Evolutionary conservation across 1,139 yeast genomes (phyloP).

Genomic region (Yamadazyma dendronema): DNA sequence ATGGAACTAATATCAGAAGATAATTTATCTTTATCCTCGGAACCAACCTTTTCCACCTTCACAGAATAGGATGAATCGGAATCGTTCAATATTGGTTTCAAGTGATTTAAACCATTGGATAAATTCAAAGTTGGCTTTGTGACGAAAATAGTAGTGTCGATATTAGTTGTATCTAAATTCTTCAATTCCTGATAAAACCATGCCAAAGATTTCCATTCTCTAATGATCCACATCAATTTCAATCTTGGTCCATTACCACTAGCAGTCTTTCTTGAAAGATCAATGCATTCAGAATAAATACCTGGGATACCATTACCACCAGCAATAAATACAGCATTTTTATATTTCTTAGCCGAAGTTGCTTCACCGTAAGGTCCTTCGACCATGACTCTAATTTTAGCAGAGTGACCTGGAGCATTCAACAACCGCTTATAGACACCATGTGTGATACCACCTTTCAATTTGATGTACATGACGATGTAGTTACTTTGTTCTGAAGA

Average conservation of each 20-base stretch:
- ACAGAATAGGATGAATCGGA: conserved; percentile 14
- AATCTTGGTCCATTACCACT: conserved; percentile 11
- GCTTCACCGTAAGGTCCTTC: conserved; percentile 42
- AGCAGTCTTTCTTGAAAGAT: conserved; percentile 15
- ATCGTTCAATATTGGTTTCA: conserved; percentile 12
- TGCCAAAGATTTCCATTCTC: conserved; percentile 36
- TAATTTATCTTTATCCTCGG: conserved; percentile 12
- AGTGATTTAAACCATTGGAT: conserved; percentile 12
- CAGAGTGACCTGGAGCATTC: conserved; percentile 23
- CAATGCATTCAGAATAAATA: conserved; percentile 24
- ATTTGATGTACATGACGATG: conserved; percentile 28
- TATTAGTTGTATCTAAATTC: conserved; percentile 23
- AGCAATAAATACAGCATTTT: conserved; percentile 33
- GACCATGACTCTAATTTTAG: conserved; percentile 28
- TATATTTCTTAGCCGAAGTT: conserved; percentile 25
- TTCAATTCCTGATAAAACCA: conserved; percentile 50
- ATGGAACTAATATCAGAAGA: conserved; percentile 10
- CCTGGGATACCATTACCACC: conserved; percentile 50
- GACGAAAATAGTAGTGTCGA: conserved; percentile 23
- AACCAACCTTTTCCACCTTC: conserved; percentile 12
- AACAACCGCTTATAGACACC: conserved; percentile 26
- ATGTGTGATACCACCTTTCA: conserved; percentile 35
- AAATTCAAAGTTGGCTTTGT: conserved; percentile 17
- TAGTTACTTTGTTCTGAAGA: conserved; percentile 19
- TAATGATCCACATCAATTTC: conserved; percentile 43